Conservation (phyloP, 495 filamentous ascomycete genomes). For the Daldinia caldariorum region DNA sequence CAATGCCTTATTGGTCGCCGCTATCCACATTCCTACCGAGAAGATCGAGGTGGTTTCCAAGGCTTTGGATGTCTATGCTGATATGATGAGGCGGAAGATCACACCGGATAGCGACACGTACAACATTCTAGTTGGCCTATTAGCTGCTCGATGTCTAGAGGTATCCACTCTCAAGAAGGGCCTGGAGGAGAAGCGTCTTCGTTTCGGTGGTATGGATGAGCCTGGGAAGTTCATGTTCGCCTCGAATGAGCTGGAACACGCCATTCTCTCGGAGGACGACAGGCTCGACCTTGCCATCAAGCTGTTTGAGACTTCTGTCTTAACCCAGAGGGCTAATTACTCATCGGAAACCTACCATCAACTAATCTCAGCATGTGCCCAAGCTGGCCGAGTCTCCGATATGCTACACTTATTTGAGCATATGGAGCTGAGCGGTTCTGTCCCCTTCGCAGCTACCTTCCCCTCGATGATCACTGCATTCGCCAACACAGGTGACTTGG, state of each 20-base stretch:
- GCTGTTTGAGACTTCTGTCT: slow-evolving; percentile 79
- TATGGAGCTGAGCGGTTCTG: slow-evolving; percentile 80
- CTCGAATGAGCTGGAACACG: slow-evolving; percentile 83
- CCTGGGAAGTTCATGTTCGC: slow-evolving; percentile 89
- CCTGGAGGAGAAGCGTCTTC: slow-evolving; percentile 77
- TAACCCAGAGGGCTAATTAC: slow-evolving; percentile 66
- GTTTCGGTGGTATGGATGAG: slow-evolving; percentile 88
- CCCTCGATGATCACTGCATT: slow-evolving; percentile 93
- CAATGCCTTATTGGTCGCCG: slow-evolving; percentile 86
- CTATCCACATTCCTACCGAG: slow-evolving; percentile 75
- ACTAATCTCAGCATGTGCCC: slow-evolving; percentile 85
- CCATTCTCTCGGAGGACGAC: slow-evolving; percentile 84
- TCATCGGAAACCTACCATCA: slow-evolving; percentile 77
- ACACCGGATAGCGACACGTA: slow-evolving; percentile 85
- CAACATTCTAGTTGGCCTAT: slow-evolving; percentile 80
- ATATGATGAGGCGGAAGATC: slow-evolving; percentile 90
- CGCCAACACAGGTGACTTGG: slow-evolving; percentile 78
- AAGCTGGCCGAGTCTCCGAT: slow-evolving; percentile 77
- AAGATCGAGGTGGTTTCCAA: slow-evolving; percentile 84
- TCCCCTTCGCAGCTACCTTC: slow-evolving; percentile 81
- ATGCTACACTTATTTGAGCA: slow-evolving; percentile 91
- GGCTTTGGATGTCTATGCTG: slow-evolving; percentile 92
- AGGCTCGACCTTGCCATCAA: slow-evolving; percentile 83
- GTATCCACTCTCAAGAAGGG: slow-evolving; percentile 71
- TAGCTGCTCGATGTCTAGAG: slow-evolving; percentile 81